Percentiles rank a stretch among this genome's conserved stretches.
Conservation (phyloP, 805 yeast species). For the Vanderwaltozyma yarrowii region DNA sequence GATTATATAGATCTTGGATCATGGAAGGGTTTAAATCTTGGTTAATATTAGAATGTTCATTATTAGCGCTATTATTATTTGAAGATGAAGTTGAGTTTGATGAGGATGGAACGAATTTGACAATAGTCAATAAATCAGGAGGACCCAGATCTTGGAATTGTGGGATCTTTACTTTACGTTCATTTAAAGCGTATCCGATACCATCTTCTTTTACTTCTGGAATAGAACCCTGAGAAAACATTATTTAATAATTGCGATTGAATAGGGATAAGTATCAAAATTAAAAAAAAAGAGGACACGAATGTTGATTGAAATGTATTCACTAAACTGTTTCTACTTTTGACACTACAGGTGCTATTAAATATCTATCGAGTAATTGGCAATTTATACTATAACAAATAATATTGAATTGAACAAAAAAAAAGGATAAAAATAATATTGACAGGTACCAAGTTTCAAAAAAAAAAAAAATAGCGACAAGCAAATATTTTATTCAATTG, state of each 20-base stretch:
- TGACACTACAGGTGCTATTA: too few species aligned
- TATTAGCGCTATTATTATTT: not conserved
- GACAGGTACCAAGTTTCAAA: too few species aligned
- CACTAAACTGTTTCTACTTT: too few species aligned
- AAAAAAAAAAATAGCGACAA: too few species aligned
- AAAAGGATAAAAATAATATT: too few species aligned
- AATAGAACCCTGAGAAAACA: constrained; percentile 47
- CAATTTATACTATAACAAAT: too few species aligned
- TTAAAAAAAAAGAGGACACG: too few species aligned
- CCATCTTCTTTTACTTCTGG: constrained; percentile 56
- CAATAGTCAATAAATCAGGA: constrained; percentile 43
- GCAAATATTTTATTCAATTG: too few species aligned
- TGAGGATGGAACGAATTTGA: constrained; percentile 26
- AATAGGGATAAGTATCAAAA: too few species aligned
- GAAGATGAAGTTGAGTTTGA: constrained; percentile 2
- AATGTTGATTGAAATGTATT: too few species aligned
- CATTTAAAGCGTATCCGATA: constrained; percentile 49
- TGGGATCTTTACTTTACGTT: constrained; percentile 50
- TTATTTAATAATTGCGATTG: constrained; percentile 31
- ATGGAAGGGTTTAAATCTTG: constrained; percentile 3
- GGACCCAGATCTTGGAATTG: constrained; percentile 63
- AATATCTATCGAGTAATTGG: too few species aligned
- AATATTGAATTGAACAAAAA: too few species aligned
- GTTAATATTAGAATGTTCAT: not conserved
- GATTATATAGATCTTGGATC: constrained; percentile 15